phyloP scores from a whole-genome alignment of 2,329 filamentous ascomycete genomes.

The Penicillium hesseltinei region DNA sequence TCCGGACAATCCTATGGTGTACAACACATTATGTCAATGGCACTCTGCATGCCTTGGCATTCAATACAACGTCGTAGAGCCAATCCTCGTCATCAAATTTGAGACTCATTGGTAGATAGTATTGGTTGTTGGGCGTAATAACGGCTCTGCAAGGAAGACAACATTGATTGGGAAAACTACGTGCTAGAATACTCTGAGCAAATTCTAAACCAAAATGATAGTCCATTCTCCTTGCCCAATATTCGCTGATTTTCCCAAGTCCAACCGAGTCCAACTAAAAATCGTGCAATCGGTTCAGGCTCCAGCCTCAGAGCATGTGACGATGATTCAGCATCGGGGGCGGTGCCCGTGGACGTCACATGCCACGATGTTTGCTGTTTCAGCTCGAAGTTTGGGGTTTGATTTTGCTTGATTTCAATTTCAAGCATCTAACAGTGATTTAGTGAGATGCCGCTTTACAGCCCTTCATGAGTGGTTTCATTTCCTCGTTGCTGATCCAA shows the following conservation, averaged over 20 bases:
- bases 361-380: conserved; percentile 5
- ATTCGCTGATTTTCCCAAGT: not conserved
- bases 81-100: not conserved
- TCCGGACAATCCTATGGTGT: not conserved
- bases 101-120: not conserved
- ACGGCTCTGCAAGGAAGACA: not conserved
- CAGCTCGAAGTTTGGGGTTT: not conserved
- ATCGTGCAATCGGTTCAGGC: not conserved
- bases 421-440: conserved; percentile 7
- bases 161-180: not conserved
- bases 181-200: not conserved
- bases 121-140: not conserved
- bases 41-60: not conserved
- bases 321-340: conserved; percentile 25
- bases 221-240: not conserved
- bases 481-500: conserved; percentile 45
- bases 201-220: not conserved
- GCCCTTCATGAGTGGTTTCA: conserved; percentile 46
- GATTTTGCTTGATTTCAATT: conserved; percentile 5
- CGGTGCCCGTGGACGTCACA: conserved; percentile 12
- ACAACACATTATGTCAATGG: not conserved
- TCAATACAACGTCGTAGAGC: not conserved
- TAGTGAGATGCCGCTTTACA: conserved; percentile 19
- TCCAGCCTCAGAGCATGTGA: conserved; percentile 4
- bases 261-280: not conserved